These are phyloP conservation scores for Diplodia sapinea DNA, from an alignment of 2,329 filamentous ascomycete genomes.

Conservation along the genomic window DNA sequence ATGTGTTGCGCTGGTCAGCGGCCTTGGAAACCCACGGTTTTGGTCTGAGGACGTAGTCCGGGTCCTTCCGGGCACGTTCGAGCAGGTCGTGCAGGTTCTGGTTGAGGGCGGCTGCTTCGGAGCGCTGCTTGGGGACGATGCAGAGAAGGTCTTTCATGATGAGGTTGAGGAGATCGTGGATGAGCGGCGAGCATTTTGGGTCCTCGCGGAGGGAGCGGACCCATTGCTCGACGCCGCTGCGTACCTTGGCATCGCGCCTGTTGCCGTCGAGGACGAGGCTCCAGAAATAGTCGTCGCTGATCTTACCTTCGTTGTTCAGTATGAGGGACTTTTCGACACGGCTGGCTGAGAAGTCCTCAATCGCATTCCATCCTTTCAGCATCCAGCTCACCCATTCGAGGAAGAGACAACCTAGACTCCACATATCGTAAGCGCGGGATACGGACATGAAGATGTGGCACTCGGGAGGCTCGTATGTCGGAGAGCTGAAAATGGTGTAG, in stretches of 20 bases:
- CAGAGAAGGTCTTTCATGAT: not conserved
- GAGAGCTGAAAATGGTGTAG: constrained; percentile 31
- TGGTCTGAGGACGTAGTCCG: no score
- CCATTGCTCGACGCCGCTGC: not conserved
- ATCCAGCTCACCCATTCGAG: constrained; percentile 41
- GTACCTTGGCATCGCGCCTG: not conserved
- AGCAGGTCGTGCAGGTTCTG: no score
- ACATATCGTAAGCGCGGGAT: constrained; percentile 47
- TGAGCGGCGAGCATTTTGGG: not conserved
- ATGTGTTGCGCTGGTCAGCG: no score
- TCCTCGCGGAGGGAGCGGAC: not conserved
- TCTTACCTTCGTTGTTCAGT: accelerated
- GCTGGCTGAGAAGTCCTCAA: constrained; percentile 27
- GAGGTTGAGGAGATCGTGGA: not conserved
- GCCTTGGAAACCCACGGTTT: not conserved
- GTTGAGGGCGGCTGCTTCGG: no score
- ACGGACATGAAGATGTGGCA: constrained; percentile 39
- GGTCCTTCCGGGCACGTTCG: no score
- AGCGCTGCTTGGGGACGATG: not conserved
- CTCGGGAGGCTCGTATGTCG: constrained; percentile 52
- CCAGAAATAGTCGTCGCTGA: constrained; percentile 28
- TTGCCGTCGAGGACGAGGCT: not conserved
- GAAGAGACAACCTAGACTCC: constrained; percentile 42
- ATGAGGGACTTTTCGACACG: not conserved
- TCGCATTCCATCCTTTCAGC: constrained; percentile 33